Percentiles rank a stretch among this genome's conserved stretches.
phyloP scores from a whole-genome alignment of 768 basidiomycete genomes.

The Leccinum sublutescens region DNA sequence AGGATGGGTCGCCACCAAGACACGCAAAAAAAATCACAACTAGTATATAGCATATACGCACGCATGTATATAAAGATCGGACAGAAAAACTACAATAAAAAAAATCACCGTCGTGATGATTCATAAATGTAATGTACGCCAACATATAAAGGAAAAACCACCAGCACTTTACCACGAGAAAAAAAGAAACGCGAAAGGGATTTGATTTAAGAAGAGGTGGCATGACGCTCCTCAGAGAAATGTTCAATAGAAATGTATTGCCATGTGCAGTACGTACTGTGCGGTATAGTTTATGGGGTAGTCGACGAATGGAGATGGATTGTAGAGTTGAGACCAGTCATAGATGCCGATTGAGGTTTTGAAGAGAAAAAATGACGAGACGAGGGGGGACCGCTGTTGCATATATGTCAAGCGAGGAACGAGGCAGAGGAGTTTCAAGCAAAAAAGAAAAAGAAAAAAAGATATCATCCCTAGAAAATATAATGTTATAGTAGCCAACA shows the following conservation, averaged over 20 bases:
- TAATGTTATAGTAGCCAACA: conserved; percentile 36
- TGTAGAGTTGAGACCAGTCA: conserved; percentile 16
- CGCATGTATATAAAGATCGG: conserved; percentile 4
- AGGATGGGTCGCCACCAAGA: not conserved
- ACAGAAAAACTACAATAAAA: too few species aligned
- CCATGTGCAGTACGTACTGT: conserved; percentile 33
- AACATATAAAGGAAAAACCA: too few species aligned
- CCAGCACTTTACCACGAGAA: not conserved
- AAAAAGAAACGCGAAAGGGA: conserved; percentile 3
- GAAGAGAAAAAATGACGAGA: not conserved
- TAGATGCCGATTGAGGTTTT: conserved; percentile 24
- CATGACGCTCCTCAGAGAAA: conserved; percentile 9
- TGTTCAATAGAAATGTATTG: conserved; percentile 28
- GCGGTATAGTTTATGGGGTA: conserved; percentile 20
- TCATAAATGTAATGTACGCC: not conserved
- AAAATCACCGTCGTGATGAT: not conserved
- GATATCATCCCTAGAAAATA: conserved; percentile 32
- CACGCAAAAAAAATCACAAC: not conserved
- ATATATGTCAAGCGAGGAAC: conserved; percentile 7
- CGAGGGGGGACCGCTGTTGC: not conserved
- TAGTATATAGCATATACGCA: conserved; percentile 12
- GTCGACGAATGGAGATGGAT: not conserved
- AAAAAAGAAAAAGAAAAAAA: conserved; percentile 10
- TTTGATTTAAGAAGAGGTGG: not conserved
- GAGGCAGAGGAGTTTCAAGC: conserved; percentile 19